These are phyloP conservation scores for Pseudogymnoascus sp. DNA, from an alignment of 2,329 filamentous ascomycete genomes.

Conservation along the genomic window DNA sequence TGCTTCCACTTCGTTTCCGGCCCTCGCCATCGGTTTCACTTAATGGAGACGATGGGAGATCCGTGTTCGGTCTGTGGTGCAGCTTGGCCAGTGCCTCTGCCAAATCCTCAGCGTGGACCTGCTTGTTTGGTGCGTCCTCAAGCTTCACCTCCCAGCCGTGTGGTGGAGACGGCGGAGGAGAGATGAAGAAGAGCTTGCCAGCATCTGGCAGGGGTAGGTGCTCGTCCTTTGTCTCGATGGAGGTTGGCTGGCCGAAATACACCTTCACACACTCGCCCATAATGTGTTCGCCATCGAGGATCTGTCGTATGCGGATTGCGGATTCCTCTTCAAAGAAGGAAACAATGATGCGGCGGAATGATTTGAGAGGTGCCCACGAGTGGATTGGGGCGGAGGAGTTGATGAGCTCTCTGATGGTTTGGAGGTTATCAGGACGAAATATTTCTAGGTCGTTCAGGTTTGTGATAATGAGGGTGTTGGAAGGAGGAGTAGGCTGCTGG, in stretches of 20 bases:
- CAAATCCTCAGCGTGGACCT: conserved; percentile 62
- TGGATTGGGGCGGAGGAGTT: conserved; percentile 63
- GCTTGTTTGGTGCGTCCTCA: conserved; percentile 64
- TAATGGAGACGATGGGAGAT: conserved; percentile 36
- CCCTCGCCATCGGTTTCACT: conserved; percentile 29
- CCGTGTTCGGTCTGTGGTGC: conserved; percentile 36
- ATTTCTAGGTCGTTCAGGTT: conserved; percentile 67
- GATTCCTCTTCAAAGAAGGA: conserved; percentile 66
- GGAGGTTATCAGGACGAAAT: conserved; percentile 67
- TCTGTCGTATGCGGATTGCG: conserved; percentile 62
- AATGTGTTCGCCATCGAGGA: conserved; percentile 67
- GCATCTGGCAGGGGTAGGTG: conserved; percentile 61
- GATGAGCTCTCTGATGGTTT: conserved; percentile 66
- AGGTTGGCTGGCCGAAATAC: conserved; percentile 60
- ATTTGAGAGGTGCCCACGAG: conserved; percentile 73
- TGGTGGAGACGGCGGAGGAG: conserved; percentile 59
- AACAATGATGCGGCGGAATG: conserved; percentile 72
- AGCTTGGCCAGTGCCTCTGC: conserved; percentile 59
- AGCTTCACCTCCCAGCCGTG: conserved; percentile 62
- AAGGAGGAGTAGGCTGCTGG: conserved; percentile 63
- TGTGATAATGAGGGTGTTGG: conserved; percentile 79
- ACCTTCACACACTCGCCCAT: conserved; percentile 63
- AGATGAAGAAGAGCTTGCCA: conserved; percentile 68
- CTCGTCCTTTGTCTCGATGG: conserved; percentile 46
- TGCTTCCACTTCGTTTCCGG: conserved; percentile 50